Conservation (phyloP, 1,284 basidiomycete species). For the Entoloma clypeatum region DNA sequence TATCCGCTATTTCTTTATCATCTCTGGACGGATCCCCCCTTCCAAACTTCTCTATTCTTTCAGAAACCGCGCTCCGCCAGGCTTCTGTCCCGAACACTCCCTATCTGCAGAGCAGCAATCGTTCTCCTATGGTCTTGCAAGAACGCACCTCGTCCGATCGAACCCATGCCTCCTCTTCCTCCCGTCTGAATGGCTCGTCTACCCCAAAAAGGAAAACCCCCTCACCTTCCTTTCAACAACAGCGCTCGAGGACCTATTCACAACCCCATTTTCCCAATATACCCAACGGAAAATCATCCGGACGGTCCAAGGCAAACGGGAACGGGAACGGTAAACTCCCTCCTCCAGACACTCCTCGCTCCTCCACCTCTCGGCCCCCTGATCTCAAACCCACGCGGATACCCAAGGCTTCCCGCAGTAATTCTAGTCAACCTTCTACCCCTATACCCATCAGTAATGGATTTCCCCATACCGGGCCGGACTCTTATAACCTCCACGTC, state of each 20-base stretch:
- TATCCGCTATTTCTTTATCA: conserved; percentile 66
- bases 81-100: conserved; percentile 8
- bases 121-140: no score
- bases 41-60: conserved; percentile 16
- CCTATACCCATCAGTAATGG: conserved; percentile 19
- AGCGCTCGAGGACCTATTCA: conserved; percentile 57
- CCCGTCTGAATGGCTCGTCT: conserved; percentile 15
- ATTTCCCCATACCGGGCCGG: conserved; percentile 10
- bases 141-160: conserved; percentile 16
- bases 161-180: conserved; percentile 18
- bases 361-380: conserved; percentile 24
- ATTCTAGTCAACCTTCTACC: conserved; percentile 8
- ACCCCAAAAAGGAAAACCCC: conserved; percentile 20
- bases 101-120: conserved; percentile 20
- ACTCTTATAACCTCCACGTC: conserved; percentile 1
- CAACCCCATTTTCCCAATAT: conserved; percentile 46
- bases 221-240: conserved; percentile 28
- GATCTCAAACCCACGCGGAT: conserved; percentile 38
- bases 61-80: conserved; percentile 20
- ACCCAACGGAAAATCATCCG: conserved; percentile 28
- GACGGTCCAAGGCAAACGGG: conserved; percentile 21
- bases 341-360: conserved; percentile 19
- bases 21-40: conserved; percentile 34
- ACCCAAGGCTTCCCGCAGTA: conserved; percentile 29
- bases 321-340: conserved; percentile 18